Percentiles rank a stretch among this genome's conserved stretches.
These are phyloP conservation scores for Gossypium mustelinum DNA, from an alignment of 345 rosid genomes.

Conservation along the genomic window DNA sequence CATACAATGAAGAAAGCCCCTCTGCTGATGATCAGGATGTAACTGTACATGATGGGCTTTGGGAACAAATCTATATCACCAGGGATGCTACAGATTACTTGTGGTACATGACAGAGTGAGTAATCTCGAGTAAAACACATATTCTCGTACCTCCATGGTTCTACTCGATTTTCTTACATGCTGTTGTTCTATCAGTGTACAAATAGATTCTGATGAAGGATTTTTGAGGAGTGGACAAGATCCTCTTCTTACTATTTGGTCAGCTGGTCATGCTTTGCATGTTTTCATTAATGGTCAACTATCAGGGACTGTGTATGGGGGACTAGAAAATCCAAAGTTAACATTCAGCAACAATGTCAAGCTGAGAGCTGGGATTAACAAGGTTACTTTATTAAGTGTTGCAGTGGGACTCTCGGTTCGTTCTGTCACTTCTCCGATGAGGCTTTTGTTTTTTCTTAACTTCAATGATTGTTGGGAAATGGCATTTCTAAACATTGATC, in stretches of 20 bases:
- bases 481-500: not conserved
- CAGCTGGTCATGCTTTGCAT: constrained; percentile 96
- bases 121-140: constrained; percentile 6
- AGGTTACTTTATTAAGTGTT: constrained; percentile 67
- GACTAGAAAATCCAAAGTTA: constrained; percentile 48
- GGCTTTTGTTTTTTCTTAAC: not conserved
- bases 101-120: constrained; percentile 96
- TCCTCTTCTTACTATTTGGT: constrained; percentile 59
- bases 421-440: constrained; percentile 15
- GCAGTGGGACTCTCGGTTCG: constrained; percentile 87
- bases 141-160: not conserved
- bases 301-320: constrained; percentile 76
- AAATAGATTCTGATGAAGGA: constrained; percentile 46
- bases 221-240: constrained; percentile 49
- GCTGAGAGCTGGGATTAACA: constrained; percentile 73
- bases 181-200: constrained; percentile 32
- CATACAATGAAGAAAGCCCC: constrained; percentile 57
- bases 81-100: constrained; percentile 75
- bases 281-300: constrained; percentile 79
- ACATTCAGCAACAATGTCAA: constrained; percentile 66
- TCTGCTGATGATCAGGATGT: constrained; percentile 45
- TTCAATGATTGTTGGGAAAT: not conserved
- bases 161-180: constrained; percentile 6
- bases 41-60: constrained; percentile 48
- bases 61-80: constrained; percentile 75